A percentile compares a stretch with the other conserved stretches of the same genome.
Conservation (phyloP, 345 rosid species). For the Populus tremula region DNA sequence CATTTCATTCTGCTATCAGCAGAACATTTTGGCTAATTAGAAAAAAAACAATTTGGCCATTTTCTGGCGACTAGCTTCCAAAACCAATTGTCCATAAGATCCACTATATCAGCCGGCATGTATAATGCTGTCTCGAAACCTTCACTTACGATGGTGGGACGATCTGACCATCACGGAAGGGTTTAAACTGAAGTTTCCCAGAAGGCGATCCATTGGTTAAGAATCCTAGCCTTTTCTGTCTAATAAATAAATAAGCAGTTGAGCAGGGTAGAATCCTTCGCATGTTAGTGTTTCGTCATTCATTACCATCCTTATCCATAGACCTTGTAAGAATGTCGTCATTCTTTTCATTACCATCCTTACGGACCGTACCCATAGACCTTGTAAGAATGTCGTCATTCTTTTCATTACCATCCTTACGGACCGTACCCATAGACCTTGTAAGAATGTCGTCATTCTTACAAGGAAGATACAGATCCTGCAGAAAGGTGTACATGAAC, state of each 20-base stretch:
- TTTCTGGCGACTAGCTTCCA: neutral
- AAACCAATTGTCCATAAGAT: neutral
- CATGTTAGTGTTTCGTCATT: neutral
- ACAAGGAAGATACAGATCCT: too few species aligned
- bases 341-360: neutral
- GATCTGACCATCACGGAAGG: neutral
- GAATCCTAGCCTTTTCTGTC: too few species aligned
- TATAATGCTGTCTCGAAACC: neutral
- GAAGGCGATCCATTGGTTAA: too few species aligned
- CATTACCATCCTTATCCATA: neutral
- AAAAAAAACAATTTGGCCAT: neutral
- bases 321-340: neutral
- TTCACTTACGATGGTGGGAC: neutral
- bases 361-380: neutral
- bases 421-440: neutral
- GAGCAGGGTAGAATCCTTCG: neutral
- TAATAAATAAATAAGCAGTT: too few species aligned
- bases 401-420: neutral
- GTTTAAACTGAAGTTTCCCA: too few species aligned
- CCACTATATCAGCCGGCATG: neutral
- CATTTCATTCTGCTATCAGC: neutral
- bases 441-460: conserved; percentile 3
- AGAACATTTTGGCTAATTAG: neutral
- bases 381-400: neutral
- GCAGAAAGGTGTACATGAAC: too few species aligned